phyloP scores from a whole-genome alignment of 371 early-diverging fungal genomes.

The Lichtheimia corymbifera region DNA sequence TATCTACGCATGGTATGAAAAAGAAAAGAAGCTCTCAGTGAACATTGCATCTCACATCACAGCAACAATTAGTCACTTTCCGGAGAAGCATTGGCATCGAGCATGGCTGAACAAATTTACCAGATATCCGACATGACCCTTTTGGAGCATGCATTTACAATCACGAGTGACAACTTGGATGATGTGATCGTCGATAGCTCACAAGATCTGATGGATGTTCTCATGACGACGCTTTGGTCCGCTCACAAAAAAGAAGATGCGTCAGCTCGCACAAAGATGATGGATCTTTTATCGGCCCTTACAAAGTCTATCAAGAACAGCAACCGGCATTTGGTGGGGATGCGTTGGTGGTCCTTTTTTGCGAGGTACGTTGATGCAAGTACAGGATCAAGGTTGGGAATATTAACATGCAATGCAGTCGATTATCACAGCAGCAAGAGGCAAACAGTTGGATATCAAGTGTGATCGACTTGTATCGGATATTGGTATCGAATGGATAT shows the following conservation, averaged over 20 bases:
- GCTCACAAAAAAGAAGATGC: slow-evolving; percentile 1
- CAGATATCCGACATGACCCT: background rate
- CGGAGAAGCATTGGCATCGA: slow-evolving; percentile 28
- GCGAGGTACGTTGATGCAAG: slow-evolving; percentile 29
- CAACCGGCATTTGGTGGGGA: slow-evolving; percentile 29
- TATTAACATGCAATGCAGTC: background rate
- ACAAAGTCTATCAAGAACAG: slow-evolving; percentile 22
- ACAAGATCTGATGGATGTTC: slow-evolving; percentile 32
- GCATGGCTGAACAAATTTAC: background rate
- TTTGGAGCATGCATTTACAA: background rate
- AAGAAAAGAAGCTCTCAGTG: background rate
- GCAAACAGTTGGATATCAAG: background rate
- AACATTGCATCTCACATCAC: background rate
- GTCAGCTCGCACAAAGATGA: slow-evolving; percentile 24
- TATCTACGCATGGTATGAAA: slow-evolving; percentile 35
- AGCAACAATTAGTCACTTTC: slow-evolving; percentile 19
- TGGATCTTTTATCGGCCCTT: slow-evolving; percentile 25
- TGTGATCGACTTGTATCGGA: slow-evolving; percentile 4
- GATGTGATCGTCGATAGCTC: slow-evolving; percentile 17
- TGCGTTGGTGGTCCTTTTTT: slow-evolving; percentile 46
- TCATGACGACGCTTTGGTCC: slow-evolving; percentile 31
- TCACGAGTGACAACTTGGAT: slow-evolving; percentile 6
- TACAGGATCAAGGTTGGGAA: background rate
- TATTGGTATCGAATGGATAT: background rate
- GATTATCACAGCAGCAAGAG: background rate